A percentile compares a stretch with the other conserved stretches of the same genome.
phyloP scores from a whole-genome alignment of 106 monocot genomes.

The Phalaenopsis equestris region DNA sequence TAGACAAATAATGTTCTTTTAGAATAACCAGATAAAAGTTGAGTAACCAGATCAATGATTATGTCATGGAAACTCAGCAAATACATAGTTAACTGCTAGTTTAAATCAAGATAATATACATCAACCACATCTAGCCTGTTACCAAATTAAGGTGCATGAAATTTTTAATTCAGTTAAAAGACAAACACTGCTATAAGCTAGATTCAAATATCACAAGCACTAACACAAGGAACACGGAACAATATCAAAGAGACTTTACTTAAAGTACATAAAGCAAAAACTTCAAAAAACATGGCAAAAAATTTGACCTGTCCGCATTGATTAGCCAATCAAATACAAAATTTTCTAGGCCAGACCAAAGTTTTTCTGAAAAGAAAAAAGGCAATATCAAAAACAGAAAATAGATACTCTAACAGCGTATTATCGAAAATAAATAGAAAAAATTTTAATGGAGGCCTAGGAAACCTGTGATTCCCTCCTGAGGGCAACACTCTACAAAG shows the following conservation, averaged over 20 bases:
- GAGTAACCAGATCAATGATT: background rate
- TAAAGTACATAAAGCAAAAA: background rate
- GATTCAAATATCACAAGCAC: background rate
- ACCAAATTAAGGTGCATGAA: background rate
- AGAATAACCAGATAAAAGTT: background rate
- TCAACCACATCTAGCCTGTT: background rate
- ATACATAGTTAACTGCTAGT: background rate
- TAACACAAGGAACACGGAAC: background rate
- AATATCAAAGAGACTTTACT: background rate
- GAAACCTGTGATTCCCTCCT: slow-evolving; percentile 94
- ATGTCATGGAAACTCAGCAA: background rate
- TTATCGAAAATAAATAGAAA: background rate
- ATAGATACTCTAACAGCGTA: background rate
- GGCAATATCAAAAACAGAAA: slow-evolving; percentile 14
- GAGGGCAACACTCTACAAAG: slow-evolving; percentile 93
- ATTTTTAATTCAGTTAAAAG: background rate
- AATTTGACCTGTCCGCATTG: slow-evolving; percentile 91
- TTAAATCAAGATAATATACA: background rate
- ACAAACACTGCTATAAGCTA: background rate
- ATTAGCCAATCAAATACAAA: slow-evolving; percentile 99
- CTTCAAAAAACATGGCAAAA: background rate
- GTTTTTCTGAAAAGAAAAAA: slow-evolving; percentile 58
- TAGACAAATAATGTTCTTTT: background rate
- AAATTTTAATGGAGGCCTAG: background rate
- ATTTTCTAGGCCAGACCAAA: slow-evolving; percentile 96